Evolutionary conservation across 345 rosid genomes (phyloP), one percentile per base, ranked within the genome.

Genomic region (Iberis pinnata): DNA sequence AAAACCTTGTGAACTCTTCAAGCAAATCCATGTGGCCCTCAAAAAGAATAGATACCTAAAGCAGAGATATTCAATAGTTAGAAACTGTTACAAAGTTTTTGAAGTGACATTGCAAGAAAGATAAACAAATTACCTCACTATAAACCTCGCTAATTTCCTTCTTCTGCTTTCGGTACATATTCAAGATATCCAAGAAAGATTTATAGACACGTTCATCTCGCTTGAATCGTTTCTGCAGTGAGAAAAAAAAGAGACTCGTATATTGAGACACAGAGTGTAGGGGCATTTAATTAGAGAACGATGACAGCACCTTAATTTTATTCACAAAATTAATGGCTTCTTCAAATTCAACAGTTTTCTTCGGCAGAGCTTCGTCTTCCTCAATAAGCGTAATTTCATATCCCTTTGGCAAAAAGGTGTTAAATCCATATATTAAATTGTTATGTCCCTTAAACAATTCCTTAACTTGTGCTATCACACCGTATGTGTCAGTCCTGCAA

Each of bases 391-490:
- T 84, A 58, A 92, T 92, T 73, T 88, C 96, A 74, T 73, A 85
- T 22, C 93, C 96, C 73, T 88, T 88, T 0, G 98, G 98, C 78
- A 92, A 74, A 70, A 92, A 92, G 58, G 97, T 85, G 67, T 92
- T 92, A 62, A 92, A 92, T 50, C 97, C 98, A 66, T 67, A 77
- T 10, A 92, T 88, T 49, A 92, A 70, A 69, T 81, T 76, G 69
- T 81, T 85, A 66, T 92, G 98, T 39, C 98, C 98, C 67, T 79
- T 85, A 55, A 92, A 92, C 65, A 92, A 65, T 43, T 88, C 83
- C 74, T 92, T 92, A 35, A 92, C 98, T 68, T 89, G 78, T 41
- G 84, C 93, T 70, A 92, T 85, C 57, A 92, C 98, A 72, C 98
- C 98, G 50, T 69, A 73, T 19, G 98, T 92, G 75, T 92, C 93